Base-by-base conservation (phyloP, 805 yeast species). In the Pichia rugopelliculosa region DNA sequence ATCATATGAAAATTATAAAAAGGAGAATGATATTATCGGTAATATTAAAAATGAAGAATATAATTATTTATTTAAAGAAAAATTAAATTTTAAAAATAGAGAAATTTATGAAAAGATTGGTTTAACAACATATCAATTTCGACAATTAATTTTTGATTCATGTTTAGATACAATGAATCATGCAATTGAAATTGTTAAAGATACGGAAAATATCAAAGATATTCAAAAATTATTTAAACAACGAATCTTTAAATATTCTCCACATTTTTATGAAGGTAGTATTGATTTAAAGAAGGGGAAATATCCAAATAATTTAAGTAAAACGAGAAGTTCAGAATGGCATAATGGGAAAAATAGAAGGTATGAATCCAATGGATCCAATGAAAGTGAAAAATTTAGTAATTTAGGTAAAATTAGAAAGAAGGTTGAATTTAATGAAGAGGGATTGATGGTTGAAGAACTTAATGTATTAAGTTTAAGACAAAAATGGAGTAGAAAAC, bases 391-490 rank as follows among this genome's bases (percentile, higher is more conserved):
- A 38, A 56, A 53, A 30, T 58, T 60, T 49, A 57, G 62, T 5
- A 51, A 53, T 36, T 47, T 61, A 18, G 65, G 66, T 7, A 61
- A 58, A 39, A 57, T 60, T 41, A 53, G 66, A 49, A 60, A 60
- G 53, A 59, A 55, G 42, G 50, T 61, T 27, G 59, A 56, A 27
- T 50, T 57, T 33, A 56, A 47, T 40, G 56, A 56, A 22, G 53
- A 54, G 27, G 59, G 58, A 2, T 45, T 53, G n/a, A 54, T 53
- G 24, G 55, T 53, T 26, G 62, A 56, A 20, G 65, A 60, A 42
- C 56, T 60, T 24, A 61, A 56, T 41, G 58, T 61, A 50, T 41
- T 57, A 30, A 59, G 57, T 37, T 59, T 61, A 20, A 47, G 41
- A 39, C 36, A 42, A 15, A 43, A 47, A 33, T 43, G 50, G 47